Evolutionary conservation across 2,329 filamentous ascomycete genomes (phyloP), one percentile per base, ranked within the genome.

Genomic region (Paecilomyces dactylethromorphus): DNA sequence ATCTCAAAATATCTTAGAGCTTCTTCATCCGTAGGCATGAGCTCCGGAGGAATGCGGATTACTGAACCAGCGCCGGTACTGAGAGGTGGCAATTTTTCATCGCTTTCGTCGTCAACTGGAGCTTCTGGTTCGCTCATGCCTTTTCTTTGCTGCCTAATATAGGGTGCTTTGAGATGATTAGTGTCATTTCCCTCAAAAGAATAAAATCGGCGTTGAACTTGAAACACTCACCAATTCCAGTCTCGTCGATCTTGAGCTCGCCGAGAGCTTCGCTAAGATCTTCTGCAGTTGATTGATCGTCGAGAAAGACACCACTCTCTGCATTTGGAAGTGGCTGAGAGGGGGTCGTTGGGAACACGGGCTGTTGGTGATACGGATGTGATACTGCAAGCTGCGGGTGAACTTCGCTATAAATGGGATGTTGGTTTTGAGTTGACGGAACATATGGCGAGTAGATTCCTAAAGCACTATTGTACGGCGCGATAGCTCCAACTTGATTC

Each of bases 11-110:
- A 96, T 35, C 89, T 84, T 69, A 92, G 78, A 3, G 88, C 87
- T 35, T 90, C 90, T 52, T 91, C 87, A 32, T 97, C 91, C 31
- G 88, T 84, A 0, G 93, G 93, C 92, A 97, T 96, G 68, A 97
- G 83, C 68, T 95, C 92, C 0, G 89, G 90, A 0, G 93, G 94
- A 62, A 97, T 96, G 35, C 91, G 86, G 59, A 96, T 88, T 59
- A 89, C 92, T 22, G 87, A 81, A 55, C 91, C 91, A 7, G 90
- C 84, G 8, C 86, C 84, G 6, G 83, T 82, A 15, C 84, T 82
- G 33, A 88, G 83, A 12, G 86, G 84, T 33, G 91, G 92, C 8
- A 95, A 74, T 31, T 83, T 76, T 52, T 86, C 84, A 65, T 91
- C 89, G 60, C 83, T 87, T 59, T 96, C 88, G 60, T 92, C 89